These are phyloP conservation scores for Taiwanofungus camphoratus DNA, from an alignment of 1,284 basidiomycete genomes.

Conservation along the genomic window DNA sequence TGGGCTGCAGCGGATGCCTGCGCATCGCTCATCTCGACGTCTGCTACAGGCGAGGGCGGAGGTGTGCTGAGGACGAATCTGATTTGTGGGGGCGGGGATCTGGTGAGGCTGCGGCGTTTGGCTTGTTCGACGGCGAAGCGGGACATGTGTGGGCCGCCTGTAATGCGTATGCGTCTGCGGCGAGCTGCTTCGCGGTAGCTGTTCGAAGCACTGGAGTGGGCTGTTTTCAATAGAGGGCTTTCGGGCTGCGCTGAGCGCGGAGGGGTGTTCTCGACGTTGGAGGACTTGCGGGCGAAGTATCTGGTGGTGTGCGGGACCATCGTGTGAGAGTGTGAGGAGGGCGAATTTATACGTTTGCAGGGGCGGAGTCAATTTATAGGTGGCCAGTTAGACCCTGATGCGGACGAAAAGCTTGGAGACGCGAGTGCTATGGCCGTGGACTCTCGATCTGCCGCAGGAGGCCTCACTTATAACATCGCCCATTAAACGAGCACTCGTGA, in stretches of 20 bases:
- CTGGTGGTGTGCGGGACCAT: slow-evolving; percentile 13
- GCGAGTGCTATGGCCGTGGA: too few relatives aligned
- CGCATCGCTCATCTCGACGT: slow-evolving; percentile 10
- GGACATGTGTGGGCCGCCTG: background rate
- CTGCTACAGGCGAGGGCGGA: background rate
- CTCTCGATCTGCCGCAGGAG: too few relatives aligned
- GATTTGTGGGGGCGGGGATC: too few relatives aligned
- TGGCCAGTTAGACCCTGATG: too few relatives aligned
- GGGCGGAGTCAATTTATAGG: background rate
- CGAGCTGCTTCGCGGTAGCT: slow-evolving; percentile 12
- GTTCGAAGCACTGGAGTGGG: slow-evolving; percentile 16
- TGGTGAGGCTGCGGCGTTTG: slow-evolving; percentile 9
- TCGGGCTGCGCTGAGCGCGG: slow-evolving; percentile 6
- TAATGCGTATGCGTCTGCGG: slow-evolving; percentile 8
- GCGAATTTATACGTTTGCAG: background rate
- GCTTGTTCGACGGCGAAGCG: background rate
- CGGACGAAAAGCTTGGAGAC: too few relatives aligned
- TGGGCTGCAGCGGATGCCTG: background rate
- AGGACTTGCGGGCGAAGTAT: slow-evolving; percentile 18
- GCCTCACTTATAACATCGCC: too few relatives aligned
- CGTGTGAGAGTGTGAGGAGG: slow-evolving; percentile 5
- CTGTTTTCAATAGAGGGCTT: slow-evolving; percentile 8
- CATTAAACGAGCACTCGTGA: background rate
- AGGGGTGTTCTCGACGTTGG: slow-evolving; percentile 19
- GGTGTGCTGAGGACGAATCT: slow-evolving; percentile 5